phyloP scores from a whole-genome alignment of 768 basidiomycete genomes.

The Russula foetens region DNA sequence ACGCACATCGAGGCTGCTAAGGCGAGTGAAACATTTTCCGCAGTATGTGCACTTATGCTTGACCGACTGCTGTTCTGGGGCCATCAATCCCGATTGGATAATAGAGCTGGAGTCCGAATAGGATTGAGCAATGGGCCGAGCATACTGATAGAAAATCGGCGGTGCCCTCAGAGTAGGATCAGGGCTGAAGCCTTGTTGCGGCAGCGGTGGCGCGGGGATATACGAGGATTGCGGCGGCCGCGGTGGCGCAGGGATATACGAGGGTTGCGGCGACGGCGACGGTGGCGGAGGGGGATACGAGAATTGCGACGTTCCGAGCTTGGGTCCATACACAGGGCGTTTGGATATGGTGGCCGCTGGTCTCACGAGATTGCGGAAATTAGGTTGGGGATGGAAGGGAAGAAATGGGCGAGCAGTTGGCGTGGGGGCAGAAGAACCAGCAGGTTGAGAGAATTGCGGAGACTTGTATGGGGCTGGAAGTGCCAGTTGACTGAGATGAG shows the following conservation, averaged over 20 bases:
- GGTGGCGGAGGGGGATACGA: conserved; percentile 5
- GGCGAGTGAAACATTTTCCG: conserved; percentile 74
- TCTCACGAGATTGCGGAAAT: neutral
- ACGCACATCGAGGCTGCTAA: conserved; percentile 70
- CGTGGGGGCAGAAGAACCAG: too few relatives aligned
- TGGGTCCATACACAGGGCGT: neutral
- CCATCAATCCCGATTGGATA: conserved; percentile 4
- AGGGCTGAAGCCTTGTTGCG: neutral
- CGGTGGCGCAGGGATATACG: too few relatives aligned
- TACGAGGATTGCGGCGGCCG: too few relatives aligned
- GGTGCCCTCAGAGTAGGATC: neutral
- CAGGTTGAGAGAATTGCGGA: conserved; percentile 1
- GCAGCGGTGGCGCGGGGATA: too few relatives aligned
- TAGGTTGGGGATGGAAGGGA: too few relatives aligned
- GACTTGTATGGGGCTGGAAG: conserved; percentile 2
- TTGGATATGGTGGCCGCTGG: neutral
- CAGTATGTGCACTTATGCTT: conserved; percentile 77
- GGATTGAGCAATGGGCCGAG: conserved; percentile 1
- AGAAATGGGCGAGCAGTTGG: too few relatives aligned
- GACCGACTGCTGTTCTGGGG: conserved; percentile 27
- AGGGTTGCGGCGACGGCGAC: too few relatives aligned
- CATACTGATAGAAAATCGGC: neutral
- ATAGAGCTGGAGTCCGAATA: neutral
- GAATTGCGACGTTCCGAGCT: neutral
- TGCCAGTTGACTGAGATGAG: conserved; percentile 7